Evolutionary conservation across 768 basidiomycete genomes (phyloP), one percentile per base, ranked within the genome.

Genomic region (Filobasidium floriforme): DNA sequence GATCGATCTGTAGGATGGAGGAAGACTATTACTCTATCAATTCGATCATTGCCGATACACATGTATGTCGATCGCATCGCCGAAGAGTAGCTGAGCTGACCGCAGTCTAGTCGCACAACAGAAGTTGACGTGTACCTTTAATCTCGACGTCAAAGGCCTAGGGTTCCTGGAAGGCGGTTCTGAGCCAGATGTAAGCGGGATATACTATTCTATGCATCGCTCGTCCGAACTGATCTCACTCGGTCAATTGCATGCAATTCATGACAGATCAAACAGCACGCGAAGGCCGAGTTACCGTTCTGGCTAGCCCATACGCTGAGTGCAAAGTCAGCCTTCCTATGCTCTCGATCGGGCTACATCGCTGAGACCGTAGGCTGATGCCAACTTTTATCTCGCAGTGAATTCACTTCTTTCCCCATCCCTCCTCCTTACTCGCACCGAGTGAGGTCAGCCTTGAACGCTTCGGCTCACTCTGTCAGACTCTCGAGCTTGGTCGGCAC

Each of bases 61-160:
- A 92, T 82, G 89, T 86, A 70, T 44, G 77, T 69, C 32, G 22
- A 28, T 10, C 18, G 32, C 41, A 41, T 40, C n/a, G 52, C 32
- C 59, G 22, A 43, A 22, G 18, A 55, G 29, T 5, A 7, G 7
- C 24, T 51, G 54, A 7, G 32, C 43, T 51, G 19, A 24, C 41
- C 55, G 4, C n/a, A 10, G 11, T 55, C 52, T 11, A 9, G 22
- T 15, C 29, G 1, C 7, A 68, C 55, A 46, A 15, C 68, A 93
- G 90, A 96, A 92, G 84, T 83, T 97, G 43, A 89, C 91, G 80
- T 96, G 92, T 77, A 90, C 88, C 2, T 94, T 97, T 82, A 89
- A 89, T 71, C 82, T 89, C 52, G 87, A 88, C 65, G 86, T 96
- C 19, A 85, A 87, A 7, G 86, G 87, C 68, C 86, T 96, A 82